These are phyloP conservation scores for Candida mattraensis DNA, from an alignment of 805 yeast genomes.

Conservation along the genomic window DNA sequence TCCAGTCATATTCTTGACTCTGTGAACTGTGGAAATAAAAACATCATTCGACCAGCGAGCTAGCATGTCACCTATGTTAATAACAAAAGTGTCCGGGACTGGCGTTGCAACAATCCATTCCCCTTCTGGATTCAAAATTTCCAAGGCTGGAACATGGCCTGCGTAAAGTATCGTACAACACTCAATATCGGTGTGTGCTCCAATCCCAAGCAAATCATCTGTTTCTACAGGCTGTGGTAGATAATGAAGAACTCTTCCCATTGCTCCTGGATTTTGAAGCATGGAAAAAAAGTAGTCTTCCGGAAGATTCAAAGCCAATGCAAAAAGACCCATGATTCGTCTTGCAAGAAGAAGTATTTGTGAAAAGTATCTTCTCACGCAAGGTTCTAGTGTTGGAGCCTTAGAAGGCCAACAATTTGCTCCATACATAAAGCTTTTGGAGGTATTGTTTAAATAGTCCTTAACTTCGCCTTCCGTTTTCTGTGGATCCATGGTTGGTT, in stretches of 20 bases:
- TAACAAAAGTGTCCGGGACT: constrained; percentile 34
- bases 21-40: constrained; percentile 37
- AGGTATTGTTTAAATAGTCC: constrained; percentile 15
- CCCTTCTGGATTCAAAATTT: constrained; percentile 35
- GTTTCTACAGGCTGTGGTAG: constrained; percentile 28
- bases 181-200: constrained; percentile 38
- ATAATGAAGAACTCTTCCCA: constrained; percentile 34
- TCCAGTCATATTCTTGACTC: constrained; percentile 34
- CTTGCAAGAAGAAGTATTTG: constrained; percentile 28
- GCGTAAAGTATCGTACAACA: constrained; percentile 33
- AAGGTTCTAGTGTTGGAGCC: constrained; percentile 28
- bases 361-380: constrained; percentile 24
- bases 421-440: constrained; percentile 21
- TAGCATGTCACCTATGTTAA: constrained; percentile 38
- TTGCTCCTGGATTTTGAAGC: constrained; percentile 29
- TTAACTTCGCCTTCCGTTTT: constrained; percentile 25
- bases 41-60: constrained; percentile 36
- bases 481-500: constrained; percentile 32
- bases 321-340: constrained; percentile 28
- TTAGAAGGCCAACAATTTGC: constrained; percentile 32
- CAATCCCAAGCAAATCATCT: constrained; percentile 33
- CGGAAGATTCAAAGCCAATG: constrained; percentile 30
- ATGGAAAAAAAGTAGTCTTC: constrained; percentile 27
- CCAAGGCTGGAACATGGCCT: constrained; percentile 35
- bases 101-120: constrained; percentile 37